Base-by-base conservation (phyloP, 306 rosid genomes). In the Arachis hypogaea region DNA sequence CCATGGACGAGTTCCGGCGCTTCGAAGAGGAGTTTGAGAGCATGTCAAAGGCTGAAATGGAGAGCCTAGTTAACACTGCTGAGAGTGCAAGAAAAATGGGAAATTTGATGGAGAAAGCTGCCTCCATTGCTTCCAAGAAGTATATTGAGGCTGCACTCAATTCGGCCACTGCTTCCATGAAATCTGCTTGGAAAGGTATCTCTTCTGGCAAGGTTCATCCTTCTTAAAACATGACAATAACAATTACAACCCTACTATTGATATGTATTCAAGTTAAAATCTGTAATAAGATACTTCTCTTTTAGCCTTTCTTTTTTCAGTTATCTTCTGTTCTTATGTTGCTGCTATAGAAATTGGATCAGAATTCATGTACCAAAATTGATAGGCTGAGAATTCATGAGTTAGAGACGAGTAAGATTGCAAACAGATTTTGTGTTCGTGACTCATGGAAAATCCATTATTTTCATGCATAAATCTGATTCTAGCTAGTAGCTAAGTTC, bases 101-200 rank as follows among this genome's bases (percentile, higher is more conserved):
- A 4, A 80, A 50, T 7, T 49, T 75, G 68, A 84, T 88, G 97
- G 99, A 92, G 22, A 94, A 88, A 7, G 82, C 86, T 8, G 95
- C 99, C 0, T 57, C 86, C 6, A 2, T 90, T 63, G 96, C 97
- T 76, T 84, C 97, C 73, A 86, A 85, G 40, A 92, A 51, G 86
- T 88, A 94, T 41, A 67, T 90, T 61, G 97, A 89, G 72, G 95
- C 96, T 18, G 93, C 95, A 0, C 40, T 88, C 7, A 88, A 81
- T 78, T 84, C 97, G 0, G 97, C 99, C 4, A 81, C 95, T 69
- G 85, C 97, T 83, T 87, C 99, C 42, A 87, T 92, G 96, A 92
- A 85, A 86, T 83, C 99, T 1, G 96, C 97, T 58, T 87, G 95
- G 96, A 94, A 86, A 73, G 94, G 92, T 12, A 30, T 91, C 45